A percentile compares a stretch with the other conserved stretches of the same genome.
Conservation (phyloP, 352 stramenopile genomes). For the Phytophthora chlamydospora region DNA sequence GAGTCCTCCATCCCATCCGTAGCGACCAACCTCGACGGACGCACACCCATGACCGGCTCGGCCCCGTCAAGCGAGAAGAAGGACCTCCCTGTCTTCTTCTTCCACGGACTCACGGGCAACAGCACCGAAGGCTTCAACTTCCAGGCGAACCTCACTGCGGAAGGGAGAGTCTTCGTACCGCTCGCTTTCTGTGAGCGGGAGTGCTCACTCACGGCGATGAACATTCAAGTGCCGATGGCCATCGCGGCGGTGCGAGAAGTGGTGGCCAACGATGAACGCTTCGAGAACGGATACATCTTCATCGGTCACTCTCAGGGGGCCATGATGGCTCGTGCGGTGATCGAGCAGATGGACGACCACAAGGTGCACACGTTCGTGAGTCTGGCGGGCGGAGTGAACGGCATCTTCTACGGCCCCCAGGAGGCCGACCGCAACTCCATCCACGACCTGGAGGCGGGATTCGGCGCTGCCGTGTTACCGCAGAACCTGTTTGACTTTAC, state of each 20-base stretch:
- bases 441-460: slow-evolving; percentile 16
- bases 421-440: slow-evolving; percentile 25
- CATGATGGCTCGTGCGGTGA: slow-evolving; percentile 45
- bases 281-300: slow-evolving; percentile 49
- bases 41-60: not conserved
- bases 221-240: slow-evolving; percentile 41
- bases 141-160: slow-evolving; percentile 36
- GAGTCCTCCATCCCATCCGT: slow-evolving; percentile 18
- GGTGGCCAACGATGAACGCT: slow-evolving; percentile 22
- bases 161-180: slow-evolving; percentile 37
- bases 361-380: slow-evolving; percentile 53
- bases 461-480: slow-evolving; percentile 30
- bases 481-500: slow-evolving; percentile 38
- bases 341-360: slow-evolving; percentile 69
- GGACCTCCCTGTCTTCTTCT: slow-evolving; percentile 54
- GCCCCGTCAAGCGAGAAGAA: slow-evolving; percentile 16
- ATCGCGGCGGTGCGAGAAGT: slow-evolving; percentile 46
- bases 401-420: slow-evolving; percentile 57
- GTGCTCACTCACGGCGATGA: slow-evolving; percentile 39
- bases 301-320: slow-evolving; percentile 57
- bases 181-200: slow-evolving; percentile 44
- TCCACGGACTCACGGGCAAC: slow-evolving; percentile 48
- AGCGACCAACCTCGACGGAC: slow-evolving; percentile 2
- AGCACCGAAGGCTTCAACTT: slow-evolving; percentile 27
- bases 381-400: slow-evolving; percentile 49